These are phyloP conservation scores for Acanthamoeba healyi DNA, from an alignment of 208 protist genomes.

Conservation along the genomic window DNA sequence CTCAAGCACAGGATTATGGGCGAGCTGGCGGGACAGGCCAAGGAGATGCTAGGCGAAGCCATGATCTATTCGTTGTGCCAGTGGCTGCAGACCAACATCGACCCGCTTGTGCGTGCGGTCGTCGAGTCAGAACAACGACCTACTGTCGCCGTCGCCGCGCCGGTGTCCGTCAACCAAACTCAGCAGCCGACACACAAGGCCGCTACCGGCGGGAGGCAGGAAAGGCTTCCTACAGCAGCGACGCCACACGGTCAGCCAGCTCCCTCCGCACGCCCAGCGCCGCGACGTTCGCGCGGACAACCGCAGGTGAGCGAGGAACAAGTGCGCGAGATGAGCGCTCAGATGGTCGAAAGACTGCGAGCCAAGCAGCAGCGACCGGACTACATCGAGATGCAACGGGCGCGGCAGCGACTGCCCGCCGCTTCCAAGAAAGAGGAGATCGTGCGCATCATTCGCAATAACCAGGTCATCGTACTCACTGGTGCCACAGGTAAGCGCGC, in stretches of 20 bases:
- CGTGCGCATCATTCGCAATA: constrained; percentile 63
- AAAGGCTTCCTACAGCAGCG: background rate
- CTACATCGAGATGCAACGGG: constrained; percentile 47
- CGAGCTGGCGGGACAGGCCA: constrained; percentile 27
- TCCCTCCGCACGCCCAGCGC: background rate
- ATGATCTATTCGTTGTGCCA: constrained; percentile 63
- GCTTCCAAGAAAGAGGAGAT: constrained; percentile 76
- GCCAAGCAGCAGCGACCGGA: background rate
- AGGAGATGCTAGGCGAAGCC: constrained; percentile 43
- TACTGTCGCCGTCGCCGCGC: background rate
- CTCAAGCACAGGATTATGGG: background rate
- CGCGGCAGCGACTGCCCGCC: constrained; percentile 75
- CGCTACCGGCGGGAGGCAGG: background rate
- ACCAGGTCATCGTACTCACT: constrained; percentile 62
- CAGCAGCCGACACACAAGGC: background rate
- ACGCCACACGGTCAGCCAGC: background rate
- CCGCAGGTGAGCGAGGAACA: background rate
- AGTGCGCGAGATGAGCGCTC: background rate
- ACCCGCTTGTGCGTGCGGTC: background rate
- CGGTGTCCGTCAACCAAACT: background rate
- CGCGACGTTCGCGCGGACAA: background rate
- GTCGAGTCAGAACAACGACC: background rate
- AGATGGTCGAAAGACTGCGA: constrained; percentile 5
- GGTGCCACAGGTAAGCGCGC: background rate
- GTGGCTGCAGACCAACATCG: constrained; percentile 47